Evolutionary conservation across 306 rosid genomes (phyloP).

Genomic region (Quercus wislizeni): DNA sequence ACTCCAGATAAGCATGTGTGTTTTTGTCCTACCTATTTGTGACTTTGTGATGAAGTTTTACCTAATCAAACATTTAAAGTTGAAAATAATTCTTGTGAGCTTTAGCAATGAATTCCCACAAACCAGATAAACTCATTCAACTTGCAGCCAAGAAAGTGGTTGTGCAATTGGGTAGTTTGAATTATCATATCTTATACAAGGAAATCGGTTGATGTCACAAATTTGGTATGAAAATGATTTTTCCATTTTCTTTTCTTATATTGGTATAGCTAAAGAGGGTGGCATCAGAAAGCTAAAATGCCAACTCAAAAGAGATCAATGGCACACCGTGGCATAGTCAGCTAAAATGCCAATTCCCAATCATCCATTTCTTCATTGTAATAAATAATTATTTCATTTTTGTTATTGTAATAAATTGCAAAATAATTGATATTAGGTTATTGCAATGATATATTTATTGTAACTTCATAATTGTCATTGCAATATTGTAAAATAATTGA

Average conservation of each 20-base stretch:
- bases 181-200: background rate
- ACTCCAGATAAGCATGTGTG: background rate
- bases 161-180: background rate
- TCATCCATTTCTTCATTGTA: too few species aligned
- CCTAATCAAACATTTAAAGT: background rate
- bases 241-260: background rate
- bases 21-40: background rate
- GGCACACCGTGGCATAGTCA: background rate
- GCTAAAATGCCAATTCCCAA: too few species aligned
- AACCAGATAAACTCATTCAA: background rate
- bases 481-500: too few species aligned
- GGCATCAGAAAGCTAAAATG: slow-evolving; percentile 1
- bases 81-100: background rate
- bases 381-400: too few species aligned
- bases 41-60: background rate
- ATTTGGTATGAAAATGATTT: background rate
- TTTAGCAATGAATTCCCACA: background rate
- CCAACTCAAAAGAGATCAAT: background rate
- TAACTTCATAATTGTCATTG: too few species aligned
- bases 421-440: too few species aligned
- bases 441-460: too few species aligned
- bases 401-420: too few species aligned
- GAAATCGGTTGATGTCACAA: background rate
- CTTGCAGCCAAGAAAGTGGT: background rate
- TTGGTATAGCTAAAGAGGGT: background rate